phyloP scores from a whole-genome alignment of 2,329 filamentous ascomycete genomes.

The Botrytis tulipae region DNA sequence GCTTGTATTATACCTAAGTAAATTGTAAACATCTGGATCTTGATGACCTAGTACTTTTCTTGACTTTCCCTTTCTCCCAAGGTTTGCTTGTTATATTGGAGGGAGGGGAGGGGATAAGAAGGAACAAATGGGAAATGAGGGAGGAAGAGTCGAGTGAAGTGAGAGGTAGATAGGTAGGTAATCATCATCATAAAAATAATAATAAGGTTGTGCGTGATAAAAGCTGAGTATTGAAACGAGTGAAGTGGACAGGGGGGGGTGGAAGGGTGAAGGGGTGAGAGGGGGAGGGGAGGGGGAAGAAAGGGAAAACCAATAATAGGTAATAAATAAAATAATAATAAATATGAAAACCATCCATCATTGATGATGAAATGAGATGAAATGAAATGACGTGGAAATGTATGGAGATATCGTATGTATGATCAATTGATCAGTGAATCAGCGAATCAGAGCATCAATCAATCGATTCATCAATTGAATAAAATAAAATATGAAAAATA shows the following conservation, averaged over 20 bases:
- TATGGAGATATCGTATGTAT: not conserved
- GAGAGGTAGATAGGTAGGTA: not conserved
- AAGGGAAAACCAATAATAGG: not conserved
- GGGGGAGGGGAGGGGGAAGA: not conserved
- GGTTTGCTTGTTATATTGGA: not conserved
- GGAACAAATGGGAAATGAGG: not conserved
- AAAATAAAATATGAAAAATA: too few relatives aligned
- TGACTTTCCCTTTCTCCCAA: not conserved
- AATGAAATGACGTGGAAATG: not conserved
- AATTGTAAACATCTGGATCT: not conserved
- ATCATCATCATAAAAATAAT: not conserved
- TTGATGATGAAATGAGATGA: not conserved
- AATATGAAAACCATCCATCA: not conserved
- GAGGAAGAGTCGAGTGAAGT: not conserved
- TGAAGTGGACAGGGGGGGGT: conserved; percentile 6
- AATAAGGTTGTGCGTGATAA: not conserved
- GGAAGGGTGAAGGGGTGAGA: not conserved
- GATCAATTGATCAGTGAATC: not conserved
- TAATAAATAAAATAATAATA: not conserved
- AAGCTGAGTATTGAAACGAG: conserved; percentile 12
- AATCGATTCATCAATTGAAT: too few relatives aligned
- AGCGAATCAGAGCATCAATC: too few relatives aligned
- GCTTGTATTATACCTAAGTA: not conserved
- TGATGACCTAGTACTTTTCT: not conserved
- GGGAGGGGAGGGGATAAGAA: not conserved